These are phyloP conservation scores for Ploettnerulaceae sp. DNA, from an alignment of 2,329 filamentous ascomycete genomes.

Conservation along the genomic window DNA sequence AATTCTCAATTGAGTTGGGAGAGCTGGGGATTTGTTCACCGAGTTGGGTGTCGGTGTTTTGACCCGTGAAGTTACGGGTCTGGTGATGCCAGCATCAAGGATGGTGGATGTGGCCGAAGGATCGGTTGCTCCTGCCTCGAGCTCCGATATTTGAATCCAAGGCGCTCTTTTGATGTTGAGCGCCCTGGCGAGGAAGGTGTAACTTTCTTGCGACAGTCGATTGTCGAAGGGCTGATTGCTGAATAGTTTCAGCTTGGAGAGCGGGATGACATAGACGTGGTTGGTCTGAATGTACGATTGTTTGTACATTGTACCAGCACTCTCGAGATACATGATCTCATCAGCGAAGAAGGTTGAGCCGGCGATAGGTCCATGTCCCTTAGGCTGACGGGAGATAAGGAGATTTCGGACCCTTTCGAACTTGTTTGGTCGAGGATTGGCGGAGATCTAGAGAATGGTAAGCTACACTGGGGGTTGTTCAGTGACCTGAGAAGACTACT, in stretches of 20 bases:
- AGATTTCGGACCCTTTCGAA: not conserved
- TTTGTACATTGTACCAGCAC: constrained; percentile 1
- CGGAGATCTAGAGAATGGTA: constrained; percentile 1
- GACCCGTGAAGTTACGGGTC: too few species aligned
- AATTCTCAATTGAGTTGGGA: too few species aligned
- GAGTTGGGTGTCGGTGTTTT: too few species aligned
- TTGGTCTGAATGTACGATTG: constrained; percentile 7
- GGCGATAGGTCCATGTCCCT: too few species aligned
- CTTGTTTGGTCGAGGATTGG: not conserved
- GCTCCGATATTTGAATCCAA: not conserved
- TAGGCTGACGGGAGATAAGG: not conserved
- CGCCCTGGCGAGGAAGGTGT: not conserved
- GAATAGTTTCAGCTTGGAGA: constrained; percentile 2
- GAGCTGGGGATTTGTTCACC: too few species aligned
- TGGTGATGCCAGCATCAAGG: too few species aligned
- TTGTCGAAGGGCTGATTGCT: not conserved
- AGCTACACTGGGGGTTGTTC: not conserved
- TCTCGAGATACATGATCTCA: constrained; percentile 8
- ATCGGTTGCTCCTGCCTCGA: not conserved
- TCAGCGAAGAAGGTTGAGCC: not conserved
- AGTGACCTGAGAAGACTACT: not conserved
- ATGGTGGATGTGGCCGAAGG: not conserved
- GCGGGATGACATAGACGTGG: constrained; percentile 4
- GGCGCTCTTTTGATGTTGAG: not conserved
- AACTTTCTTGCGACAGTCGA: constrained; percentile 2